Evolutionary conservation across 148 eudicot species (phyloP).

Genomic region (Camellia japonica): DNA sequence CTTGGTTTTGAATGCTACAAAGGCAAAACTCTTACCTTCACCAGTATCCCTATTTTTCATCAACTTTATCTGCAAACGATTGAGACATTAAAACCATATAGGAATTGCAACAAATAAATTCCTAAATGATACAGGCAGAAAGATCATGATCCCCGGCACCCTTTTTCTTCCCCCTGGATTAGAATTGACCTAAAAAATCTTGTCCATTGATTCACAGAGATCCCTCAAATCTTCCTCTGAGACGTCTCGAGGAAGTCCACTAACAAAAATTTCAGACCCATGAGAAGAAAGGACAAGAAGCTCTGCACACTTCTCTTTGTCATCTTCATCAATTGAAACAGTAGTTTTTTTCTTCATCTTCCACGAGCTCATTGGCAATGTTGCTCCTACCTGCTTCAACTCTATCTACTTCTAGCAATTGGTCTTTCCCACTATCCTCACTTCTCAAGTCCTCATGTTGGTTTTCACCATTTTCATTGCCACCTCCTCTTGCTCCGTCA

Average conservation of each 20-base stretch:
- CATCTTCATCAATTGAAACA: slow-evolving; percentile 32
- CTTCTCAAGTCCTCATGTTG: slow-evolving; percentile 44
- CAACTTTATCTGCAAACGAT: too few relatives aligned
- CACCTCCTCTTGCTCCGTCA: slow-evolving; percentile 50
- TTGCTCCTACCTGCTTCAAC: slow-evolving; percentile 24
- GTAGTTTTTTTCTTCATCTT: slow-evolving; percentile 46
- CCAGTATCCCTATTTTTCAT: too few relatives aligned
- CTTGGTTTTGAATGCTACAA: too few relatives aligned
- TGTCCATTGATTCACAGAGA: slow-evolving; percentile 84
- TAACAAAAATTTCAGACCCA: slow-evolving; percentile 89
- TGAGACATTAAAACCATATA: too few relatives aligned
- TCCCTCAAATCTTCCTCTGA: slow-evolving; percentile 81
- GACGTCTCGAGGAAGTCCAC: slow-evolving; percentile 82
- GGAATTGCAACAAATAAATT: too few relatives aligned
- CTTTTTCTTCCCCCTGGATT: too few relatives aligned
- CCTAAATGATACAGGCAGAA: too few relatives aligned
- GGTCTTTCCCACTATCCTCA: slow-evolving; percentile 55
- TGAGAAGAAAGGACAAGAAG: slow-evolving; percentile 86
- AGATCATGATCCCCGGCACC: too few relatives aligned
- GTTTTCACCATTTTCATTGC: slow-evolving; percentile 60
- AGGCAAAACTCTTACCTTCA: too few relatives aligned
- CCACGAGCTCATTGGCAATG: slow-evolving; percentile 26
- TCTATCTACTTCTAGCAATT: slow-evolving; percentile 38
- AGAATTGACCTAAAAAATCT: slow-evolving; percentile 74
- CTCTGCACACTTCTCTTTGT: slow-evolving; percentile 54